These are phyloP conservation scores for Stentor coeruleus DNA, from an alignment of 73 alveolate genomes.

Conservation along the genomic window DNA sequence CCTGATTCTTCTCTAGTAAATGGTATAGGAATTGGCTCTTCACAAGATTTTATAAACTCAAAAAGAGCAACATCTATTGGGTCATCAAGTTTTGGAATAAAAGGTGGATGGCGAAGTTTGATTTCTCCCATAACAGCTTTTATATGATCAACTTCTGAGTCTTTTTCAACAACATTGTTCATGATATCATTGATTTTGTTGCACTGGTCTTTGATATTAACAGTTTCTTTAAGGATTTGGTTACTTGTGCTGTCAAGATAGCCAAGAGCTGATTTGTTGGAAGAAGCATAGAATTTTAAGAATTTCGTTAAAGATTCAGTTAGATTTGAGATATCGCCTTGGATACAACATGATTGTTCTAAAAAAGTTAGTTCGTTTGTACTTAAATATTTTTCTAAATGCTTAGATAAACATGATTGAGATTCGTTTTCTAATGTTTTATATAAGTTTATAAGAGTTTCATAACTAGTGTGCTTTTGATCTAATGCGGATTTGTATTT, in stretches of 20 bases:
- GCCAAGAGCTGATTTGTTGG: not conserved
- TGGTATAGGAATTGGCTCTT: too few relatives aligned
- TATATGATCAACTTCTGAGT: not conserved
- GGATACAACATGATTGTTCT: conserved; percentile 11
- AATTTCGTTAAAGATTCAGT: conserved; percentile 14
- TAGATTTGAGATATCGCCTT: not conserved
- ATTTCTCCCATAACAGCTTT: conserved; percentile 16
- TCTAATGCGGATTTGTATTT: not conserved
- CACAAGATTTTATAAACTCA: too few relatives aligned
- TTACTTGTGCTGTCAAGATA: not conserved
- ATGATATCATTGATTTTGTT: not conserved
- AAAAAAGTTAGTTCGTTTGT: not conserved
- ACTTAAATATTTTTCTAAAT: not conserved
- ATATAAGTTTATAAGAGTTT: not conserved
- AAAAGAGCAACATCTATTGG: too few relatives aligned
- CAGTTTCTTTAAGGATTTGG: not conserved
- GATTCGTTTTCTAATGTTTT: not conserved
- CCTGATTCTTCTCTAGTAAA: too few relatives aligned
- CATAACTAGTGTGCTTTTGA: not conserved
- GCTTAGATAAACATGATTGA: not conserved
- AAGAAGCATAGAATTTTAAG: not conserved
- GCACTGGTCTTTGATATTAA: not conserved
- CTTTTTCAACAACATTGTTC: not conserved
- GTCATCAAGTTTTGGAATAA: too few relatives aligned
- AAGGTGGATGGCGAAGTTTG: too few relatives aligned